phyloP scores from a whole-genome alignment of 345 rosid species.

The Raphanus sativus region DNA sequence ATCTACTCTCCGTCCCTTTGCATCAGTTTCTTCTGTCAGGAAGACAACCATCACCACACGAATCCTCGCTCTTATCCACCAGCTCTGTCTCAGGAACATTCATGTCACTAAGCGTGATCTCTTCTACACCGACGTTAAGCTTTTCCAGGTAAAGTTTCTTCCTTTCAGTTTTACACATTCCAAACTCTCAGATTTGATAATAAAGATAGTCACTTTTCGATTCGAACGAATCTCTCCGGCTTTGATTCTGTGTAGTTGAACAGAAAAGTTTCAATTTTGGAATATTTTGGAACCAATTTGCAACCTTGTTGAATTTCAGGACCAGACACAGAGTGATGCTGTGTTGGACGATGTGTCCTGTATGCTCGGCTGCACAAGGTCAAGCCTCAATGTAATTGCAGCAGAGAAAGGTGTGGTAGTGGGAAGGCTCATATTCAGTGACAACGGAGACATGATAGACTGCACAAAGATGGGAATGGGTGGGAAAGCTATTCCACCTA shows the following conservation, averaged over 20 bases:
- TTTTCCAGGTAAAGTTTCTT: constrained; percentile 61
- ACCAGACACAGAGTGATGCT: constrained; percentile 89
- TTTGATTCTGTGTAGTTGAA: not conserved
- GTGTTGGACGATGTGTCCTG: constrained; percentile 92
- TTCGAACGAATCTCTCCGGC: not conserved
- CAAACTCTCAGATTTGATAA: not conserved
- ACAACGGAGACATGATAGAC: constrained; percentile 96
- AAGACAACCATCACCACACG: constrained; percentile 83
- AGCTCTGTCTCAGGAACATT: constrained; percentile 74
- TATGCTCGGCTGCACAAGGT: constrained; percentile 87
- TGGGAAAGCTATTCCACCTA: constrained; percentile 97
- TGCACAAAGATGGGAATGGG: constrained; percentile 99
- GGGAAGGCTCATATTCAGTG: constrained; percentile 90
- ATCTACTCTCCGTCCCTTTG: constrained; percentile 85
- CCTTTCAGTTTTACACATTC: constrained; percentile 12
- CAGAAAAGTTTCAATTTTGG: not conserved
- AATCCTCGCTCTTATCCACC: constrained; percentile 89
- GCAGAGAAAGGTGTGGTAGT: constrained; percentile 95
- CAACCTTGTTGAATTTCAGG: constrained; percentile 47
- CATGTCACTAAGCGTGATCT: constrained; percentile 98
- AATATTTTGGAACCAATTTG: not conserved
- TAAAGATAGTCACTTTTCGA: not conserved
- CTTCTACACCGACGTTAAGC: constrained; percentile 96
- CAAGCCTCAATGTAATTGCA: constrained; percentile 91
- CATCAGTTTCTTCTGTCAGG: constrained; percentile 79